Conservation (phyloP, 148 eudicot species). For the Diospyros kaki region DNA sequence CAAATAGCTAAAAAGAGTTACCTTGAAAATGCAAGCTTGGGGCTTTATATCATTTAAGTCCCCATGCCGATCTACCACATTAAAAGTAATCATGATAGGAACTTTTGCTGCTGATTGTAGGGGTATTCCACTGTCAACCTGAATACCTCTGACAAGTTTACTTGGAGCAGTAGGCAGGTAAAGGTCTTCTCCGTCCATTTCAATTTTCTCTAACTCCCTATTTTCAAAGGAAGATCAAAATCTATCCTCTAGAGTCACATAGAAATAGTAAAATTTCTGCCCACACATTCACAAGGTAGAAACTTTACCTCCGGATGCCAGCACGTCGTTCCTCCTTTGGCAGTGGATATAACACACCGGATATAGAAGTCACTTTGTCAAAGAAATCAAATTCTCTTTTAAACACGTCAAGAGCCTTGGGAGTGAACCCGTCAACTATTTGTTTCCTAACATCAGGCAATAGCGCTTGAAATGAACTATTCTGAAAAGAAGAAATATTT, state of each 20-base stretch:
- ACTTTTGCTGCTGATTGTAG: constrained; percentile 99
- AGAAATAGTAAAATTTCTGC: not conserved
- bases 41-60: constrained; percentile 65
- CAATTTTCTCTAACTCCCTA: constrained; percentile 86
- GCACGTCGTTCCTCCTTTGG: constrained; percentile 97
- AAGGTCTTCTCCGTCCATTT: constrained; percentile 77
- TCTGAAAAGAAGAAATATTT: constrained; percentile 42
- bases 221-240: constrained; percentile 13
- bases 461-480: constrained; percentile 54
- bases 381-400: constrained; percentile 93
- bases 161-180: constrained; percentile 92
- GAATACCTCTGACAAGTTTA: constrained; percentile 88
- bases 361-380: constrained; percentile 93
- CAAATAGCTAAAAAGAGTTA: constrained; percentile 14
- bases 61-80: constrained; percentile 76
- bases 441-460: constrained; percentile 69
- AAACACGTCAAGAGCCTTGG: constrained; percentile 69
- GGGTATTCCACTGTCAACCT: constrained; percentile 93
- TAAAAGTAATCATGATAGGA: constrained; percentile 97
- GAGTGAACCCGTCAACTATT: constrained; percentile 77
- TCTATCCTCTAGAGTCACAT: constrained; percentile 6
- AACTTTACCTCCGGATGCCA: constrained; percentile 73
- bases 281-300: constrained; percentile 3
- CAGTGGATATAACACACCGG: constrained; percentile 77
- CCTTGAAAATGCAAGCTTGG: constrained; percentile 99